Evolutionary conservation across 768 basidiomycete genomes (phyloP), one percentile per base, ranked within the genome.

Genomic region (Mycena latifolia): DNA sequence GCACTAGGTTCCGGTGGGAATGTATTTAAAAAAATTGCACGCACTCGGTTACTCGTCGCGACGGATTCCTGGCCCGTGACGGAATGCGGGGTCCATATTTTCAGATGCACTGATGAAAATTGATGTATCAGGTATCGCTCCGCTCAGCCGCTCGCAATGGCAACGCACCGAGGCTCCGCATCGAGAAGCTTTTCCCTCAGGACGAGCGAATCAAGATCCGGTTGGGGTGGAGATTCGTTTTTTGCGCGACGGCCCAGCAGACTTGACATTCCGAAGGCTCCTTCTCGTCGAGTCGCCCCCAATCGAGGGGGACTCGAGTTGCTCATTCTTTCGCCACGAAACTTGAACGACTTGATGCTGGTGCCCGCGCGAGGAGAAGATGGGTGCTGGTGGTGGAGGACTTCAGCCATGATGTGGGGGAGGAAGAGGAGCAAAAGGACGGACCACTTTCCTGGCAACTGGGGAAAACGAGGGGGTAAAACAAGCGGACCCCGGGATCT

Each of bases 271-370:
- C 62, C 67, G n/a, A 69, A 69, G 15, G 59, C 28, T 65, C 22
- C 63, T 27, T 15, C 59, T 37, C 4, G 67, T 69, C 1, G 67
- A 69, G 46, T 65, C 59, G 8, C 67, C 67, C 6, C 59, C 63
- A 41, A 69, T 65, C 63, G 61, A 1, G 67, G 66, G 2, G 63
- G 63, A 25, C 67, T 69, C 2, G 67, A 69, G 25, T 22, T 65
- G 5, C 50, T 61, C 37, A 25, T 43, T 22, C 57, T 35, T 39
- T 55, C 64, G 2, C n/a, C n/a, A n/a, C 65, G 65, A 18, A 61
- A 55, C 22, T 57, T 45, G 48, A 61, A 52, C 10, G 65, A 66
- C 54, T 18, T 61, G 65, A 62, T 66, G 33, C 65, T 66, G 0
- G 60, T 62, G 27, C 65, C 59, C 65, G 47, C 65, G 60, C 20